Conservation (phyloP, 192 early-diverging fungal species). For the Dissophora globulifera region DNA sequence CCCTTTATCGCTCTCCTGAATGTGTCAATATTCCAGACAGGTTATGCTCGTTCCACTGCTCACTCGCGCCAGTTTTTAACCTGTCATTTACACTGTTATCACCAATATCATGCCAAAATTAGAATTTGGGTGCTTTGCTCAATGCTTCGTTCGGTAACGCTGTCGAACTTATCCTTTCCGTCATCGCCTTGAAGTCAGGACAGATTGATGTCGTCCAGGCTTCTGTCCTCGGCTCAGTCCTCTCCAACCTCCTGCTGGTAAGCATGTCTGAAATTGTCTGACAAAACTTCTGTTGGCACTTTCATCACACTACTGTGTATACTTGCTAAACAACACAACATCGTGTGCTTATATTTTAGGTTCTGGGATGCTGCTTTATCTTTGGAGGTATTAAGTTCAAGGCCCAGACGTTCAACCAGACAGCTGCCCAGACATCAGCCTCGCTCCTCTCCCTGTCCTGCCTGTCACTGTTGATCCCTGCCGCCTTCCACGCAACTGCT, state of each 20-base stretch:
- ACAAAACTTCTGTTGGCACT: no score
- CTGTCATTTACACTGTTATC: no score
- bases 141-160: slow-evolving; percentile 85
- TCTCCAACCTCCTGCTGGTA: slow-evolving; percentile 90
- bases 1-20: slow-evolving; percentile 27
- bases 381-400: slow-evolving; percentile 78
- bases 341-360: slow-evolving; percentile 53
- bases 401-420: slow-evolving; percentile 73
- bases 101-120: no score
- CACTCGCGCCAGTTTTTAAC: slow-evolving; percentile 84
- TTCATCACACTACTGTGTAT: no score
- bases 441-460: slow-evolving; percentile 72
- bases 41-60: no score
- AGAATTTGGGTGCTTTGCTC: slow-evolving; percentile 85
- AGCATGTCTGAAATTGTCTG: background rate
- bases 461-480: slow-evolving; percentile 75
- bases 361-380: slow-evolving; percentile 89
- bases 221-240: slow-evolving; percentile 88
- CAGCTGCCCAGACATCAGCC: slow-evolving; percentile 77
- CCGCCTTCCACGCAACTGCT: slow-evolving; percentile 70
- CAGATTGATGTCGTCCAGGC: slow-evolving; percentile 88
- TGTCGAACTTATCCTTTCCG: slow-evolving; percentile 85
- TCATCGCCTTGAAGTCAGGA: slow-evolving; percentile 82
- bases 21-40: no score
- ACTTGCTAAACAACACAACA: no score